These are phyloP conservation scores for Moniliella sp. DNA, from an alignment of 1,284 basidiomycete species.

Conservation along the genomic window DNA sequence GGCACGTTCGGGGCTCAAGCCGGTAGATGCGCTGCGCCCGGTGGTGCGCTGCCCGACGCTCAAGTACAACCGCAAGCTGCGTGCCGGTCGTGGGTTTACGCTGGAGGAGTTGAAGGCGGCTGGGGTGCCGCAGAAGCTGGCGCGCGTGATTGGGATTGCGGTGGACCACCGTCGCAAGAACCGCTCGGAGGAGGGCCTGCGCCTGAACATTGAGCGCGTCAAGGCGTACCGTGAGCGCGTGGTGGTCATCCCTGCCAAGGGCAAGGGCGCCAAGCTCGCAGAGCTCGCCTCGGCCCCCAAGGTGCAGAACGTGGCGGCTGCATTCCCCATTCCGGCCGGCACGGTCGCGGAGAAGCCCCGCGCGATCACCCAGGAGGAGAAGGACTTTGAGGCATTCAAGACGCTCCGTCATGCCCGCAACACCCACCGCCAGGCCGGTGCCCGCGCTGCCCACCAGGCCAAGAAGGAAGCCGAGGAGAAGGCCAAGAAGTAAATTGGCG, in stretches of 20 bases:
- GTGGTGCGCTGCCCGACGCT: constrained; percentile 89
- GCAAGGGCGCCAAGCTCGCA: constrained; percentile 66
- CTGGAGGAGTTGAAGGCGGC: constrained; percentile 85
- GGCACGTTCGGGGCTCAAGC: constrained; percentile 71
- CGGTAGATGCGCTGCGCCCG: constrained; percentile 73
- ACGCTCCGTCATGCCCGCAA: constrained; percentile 71
- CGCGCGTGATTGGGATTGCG: constrained; percentile 72
- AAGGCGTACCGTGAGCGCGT: constrained; percentile 65
- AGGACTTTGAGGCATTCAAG: constrained; percentile 59
- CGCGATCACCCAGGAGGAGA: constrained; percentile 78
- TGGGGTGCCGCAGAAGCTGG: constrained; percentile 81
- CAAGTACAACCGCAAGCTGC: constrained; percentile 94
- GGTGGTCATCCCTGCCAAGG: constrained; percentile 59
- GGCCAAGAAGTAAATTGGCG: no score
- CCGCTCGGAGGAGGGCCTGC: constrained; percentile 87
- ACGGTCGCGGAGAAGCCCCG: constrained; percentile 58
- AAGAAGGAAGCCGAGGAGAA: no score
- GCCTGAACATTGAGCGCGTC: constrained; percentile 80
- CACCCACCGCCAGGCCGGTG: constrained; percentile 53
- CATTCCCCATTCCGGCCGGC: constrained; percentile 45
- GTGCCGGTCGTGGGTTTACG: constrained; percentile 92
- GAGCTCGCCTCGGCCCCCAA: constrained; percentile 5
- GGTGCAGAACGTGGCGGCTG: constrained; percentile 38
- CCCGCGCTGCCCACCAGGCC: no score
- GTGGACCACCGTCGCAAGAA: constrained; percentile 95